These are phyloP conservation scores for Arachnomyces sp. DNA, from an alignment of 2,329 filamentous ascomycete genomes.

Conservation along the genomic window DNA sequence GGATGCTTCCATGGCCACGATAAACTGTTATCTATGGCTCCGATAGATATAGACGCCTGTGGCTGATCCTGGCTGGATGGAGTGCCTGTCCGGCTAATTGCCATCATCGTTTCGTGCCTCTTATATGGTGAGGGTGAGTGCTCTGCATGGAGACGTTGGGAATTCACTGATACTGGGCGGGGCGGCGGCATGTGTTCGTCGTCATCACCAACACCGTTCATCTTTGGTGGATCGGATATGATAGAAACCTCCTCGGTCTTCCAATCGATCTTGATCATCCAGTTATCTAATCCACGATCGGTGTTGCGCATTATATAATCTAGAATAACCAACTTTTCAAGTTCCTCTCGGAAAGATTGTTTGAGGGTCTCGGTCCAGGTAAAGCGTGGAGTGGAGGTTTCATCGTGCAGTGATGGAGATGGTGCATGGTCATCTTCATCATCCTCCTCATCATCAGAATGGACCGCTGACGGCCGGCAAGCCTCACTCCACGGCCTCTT, in stretches of 20 bases:
- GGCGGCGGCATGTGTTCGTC: constrained; percentile 45
- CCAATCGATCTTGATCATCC: constrained; percentile 98
- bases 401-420: constrained; percentile 37
- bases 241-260: constrained; percentile 76
- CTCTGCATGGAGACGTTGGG: constrained; percentile 26
- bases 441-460: constrained; percentile 57
- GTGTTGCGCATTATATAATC: constrained; percentile 99
- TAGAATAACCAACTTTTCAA: constrained; percentile 93
- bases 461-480: constrained; percentile 61
- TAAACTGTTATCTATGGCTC: constrained; percentile 94
- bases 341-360: constrained; percentile 85
- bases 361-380: constrained; percentile 84
- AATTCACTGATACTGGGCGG: constrained; percentile 54
- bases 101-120: constrained; percentile 76
- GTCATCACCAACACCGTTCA: constrained; percentile 43
- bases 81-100: constrained; percentile 52
- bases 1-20: constrained; percentile 99
- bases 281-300: constrained; percentile 91
- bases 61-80: constrained; percentile 41
- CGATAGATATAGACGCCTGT: constrained; percentile 62
- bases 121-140: constrained; percentile 59
- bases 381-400: constrained; percentile 49
- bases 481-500: constrained; percentile 72
- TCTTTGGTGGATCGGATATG: constrained; percentile 72
- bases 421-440: constrained; percentile 39